Evolutionary conservation across 1,284 basidiomycete genomes (phyloP).

Genomic region (Ceratobasidium theobromae): DNA sequence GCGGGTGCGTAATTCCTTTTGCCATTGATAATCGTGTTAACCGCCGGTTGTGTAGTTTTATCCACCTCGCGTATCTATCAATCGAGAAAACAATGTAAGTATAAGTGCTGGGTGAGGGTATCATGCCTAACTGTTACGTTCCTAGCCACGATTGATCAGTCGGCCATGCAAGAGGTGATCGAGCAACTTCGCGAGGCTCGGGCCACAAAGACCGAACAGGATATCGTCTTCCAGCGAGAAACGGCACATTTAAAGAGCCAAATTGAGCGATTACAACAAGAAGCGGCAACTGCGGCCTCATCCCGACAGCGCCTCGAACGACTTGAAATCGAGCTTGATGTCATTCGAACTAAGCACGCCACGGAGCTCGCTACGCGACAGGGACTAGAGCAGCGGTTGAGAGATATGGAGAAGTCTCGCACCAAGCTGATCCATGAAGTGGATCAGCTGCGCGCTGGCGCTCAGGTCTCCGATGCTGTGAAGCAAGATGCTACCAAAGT

Average conservation of each 20-base stretch:
- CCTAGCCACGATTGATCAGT: constrained; percentile 58
- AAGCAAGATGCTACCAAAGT: constrained; percentile 48
- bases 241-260: constrained; percentile 56
- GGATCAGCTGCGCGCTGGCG: constrained; percentile 22
- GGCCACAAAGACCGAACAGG: constrained; percentile 56
- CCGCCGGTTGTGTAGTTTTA: constrained; percentile 53
- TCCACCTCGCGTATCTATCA: constrained; percentile 67
- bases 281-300: constrained; percentile 9
- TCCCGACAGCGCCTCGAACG: constrained; percentile 24
- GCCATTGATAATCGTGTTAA: background rate
- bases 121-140: constrained; percentile 1
- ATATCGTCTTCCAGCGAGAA: constrained; percentile 57
- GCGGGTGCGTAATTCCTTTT: constrained; percentile 58
- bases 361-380: constrained; percentile 21
- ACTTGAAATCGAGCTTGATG: constrained; percentile 31
- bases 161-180: constrained; percentile 65
- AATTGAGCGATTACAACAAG: constrained; percentile 51
- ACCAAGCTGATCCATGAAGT: background rate
- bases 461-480: constrained; percentile 36
- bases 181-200: constrained; percentile 61
- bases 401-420: constrained; percentile 6
- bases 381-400: constrained; percentile 28
- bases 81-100: constrained; percentile 68
- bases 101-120: constrained; percentile 18
- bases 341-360: constrained; percentile 27